Base-by-base conservation (phyloP, 2,329 filamentous ascomycete genomes). In the Parascedosporium putredinis region DNA sequence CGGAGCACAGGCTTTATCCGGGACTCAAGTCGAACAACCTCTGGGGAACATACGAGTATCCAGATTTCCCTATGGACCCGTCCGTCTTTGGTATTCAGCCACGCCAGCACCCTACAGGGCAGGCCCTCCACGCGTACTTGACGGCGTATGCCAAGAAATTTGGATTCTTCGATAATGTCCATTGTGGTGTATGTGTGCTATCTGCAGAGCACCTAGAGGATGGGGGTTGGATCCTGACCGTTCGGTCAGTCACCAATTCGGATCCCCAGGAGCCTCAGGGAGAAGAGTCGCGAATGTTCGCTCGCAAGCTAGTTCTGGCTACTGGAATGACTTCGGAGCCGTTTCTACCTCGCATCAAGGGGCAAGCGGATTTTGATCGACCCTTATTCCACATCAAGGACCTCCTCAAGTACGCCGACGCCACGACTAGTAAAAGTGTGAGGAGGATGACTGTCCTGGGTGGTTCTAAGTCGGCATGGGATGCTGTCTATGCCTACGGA, bases 21-120 rank as follows among this genome's bases (percentile, higher is more conserved):
- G 80, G 78, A 1, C 71, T 91, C 45, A 84, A 81, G 57, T 81
- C 78, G 49, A 90, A 91, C 64, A 89, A 89, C 58, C 74, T 87
- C 60, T 62, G 83, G 9, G 84, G 85, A 2, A 84, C 79, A 0
- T 87, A 83, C 56, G 83, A 90, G 61, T 88, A 78, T 57, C 78
- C 79, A 0, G 86, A 88, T 57, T 87, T 86, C 52, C 83, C 84
- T 16, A 84, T 90, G 79, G 70, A 74, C 51, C 63, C 67, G 6
- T 72, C 72, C 18, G 70, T 65, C 0, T 82, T 76, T 55, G 68
- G 67, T 1, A 62, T 78, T 23, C 59, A 68, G 42, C 60, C 64
- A 0, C 67, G 67, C 2, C 57, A 75, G 54, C 68, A 75, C 53
- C 73, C 78, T 7, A 67, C 74, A 1, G 75, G 72, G 1, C 53